Evolutionary conservation across 768 basidiomycete species (phyloP).

Genomic region (Mycena maculata): DNA sequence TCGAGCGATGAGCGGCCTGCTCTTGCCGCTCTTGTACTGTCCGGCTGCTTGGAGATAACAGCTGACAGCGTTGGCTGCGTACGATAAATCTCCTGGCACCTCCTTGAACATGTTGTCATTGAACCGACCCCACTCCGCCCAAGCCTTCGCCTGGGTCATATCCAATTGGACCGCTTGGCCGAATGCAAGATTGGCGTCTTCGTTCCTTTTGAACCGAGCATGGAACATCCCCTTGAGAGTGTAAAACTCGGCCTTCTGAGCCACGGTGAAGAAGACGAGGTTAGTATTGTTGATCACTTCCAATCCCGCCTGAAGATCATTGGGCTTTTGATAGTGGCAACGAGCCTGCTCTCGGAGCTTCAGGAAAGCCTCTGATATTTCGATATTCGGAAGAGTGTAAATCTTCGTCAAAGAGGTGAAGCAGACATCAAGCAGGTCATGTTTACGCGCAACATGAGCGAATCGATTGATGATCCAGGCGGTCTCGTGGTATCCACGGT

Average conservation of each 20-base stretch:
- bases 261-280: conserved; percentile 93
- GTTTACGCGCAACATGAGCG: conserved; percentile 97
- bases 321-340: conserved; percentile 96
- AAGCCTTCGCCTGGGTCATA: conserved; percentile 93
- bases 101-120: conserved; percentile 96
- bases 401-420: conserved; percentile 95
- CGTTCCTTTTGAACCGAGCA: conserved; percentile 83
- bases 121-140: conserved; percentile 98
- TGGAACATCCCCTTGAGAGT: conserved; percentile 99
- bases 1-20: conserved; percentile 89
- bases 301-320: conserved; percentile 91
- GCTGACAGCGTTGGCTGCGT: conserved; percentile 92
- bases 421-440: conserved; percentile 96
- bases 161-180: conserved; percentile 97
- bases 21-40: conserved; percentile 93
- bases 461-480: conserved; percentile 99
- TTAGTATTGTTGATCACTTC: conserved; percentile 99
- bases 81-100: conserved; percentile 72
- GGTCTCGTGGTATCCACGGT: conserved; percentile 97
- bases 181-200: conserved; percentile 93
- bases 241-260: conserved; percentile 98
- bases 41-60: conserved; percentile 98
- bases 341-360: conserved; percentile 98
- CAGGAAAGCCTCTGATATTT: conserved; percentile 99
- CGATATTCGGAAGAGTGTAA: conserved; percentile 98